These are phyloP conservation scores for Themeda triandra DNA, from an alignment of 176 grass and related monocot genomes.

Conservation along the genomic window DNA sequence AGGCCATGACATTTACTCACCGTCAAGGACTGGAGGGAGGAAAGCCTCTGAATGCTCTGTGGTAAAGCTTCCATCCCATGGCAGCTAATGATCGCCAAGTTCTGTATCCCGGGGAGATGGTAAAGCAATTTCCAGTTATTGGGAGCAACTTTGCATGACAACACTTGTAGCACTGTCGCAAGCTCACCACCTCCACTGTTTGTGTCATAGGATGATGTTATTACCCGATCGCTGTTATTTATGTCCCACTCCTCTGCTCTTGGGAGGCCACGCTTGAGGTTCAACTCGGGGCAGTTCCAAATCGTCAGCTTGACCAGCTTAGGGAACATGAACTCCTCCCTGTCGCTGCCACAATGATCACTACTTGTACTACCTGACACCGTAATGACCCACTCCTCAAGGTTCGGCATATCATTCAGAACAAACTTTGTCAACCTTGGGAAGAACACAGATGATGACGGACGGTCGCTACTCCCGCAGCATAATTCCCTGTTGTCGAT, in stretches of 20 bases:
- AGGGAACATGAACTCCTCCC: slow-evolving; percentile 9
- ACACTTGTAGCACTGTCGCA: not conserved
- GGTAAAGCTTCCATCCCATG: slow-evolving; percentile 5
- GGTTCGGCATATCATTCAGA: not conserved
- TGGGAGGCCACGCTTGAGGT: not conserved
- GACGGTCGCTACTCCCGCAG: not conserved
- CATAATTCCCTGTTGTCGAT: not conserved
- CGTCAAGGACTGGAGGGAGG: not conserved
- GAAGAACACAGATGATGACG: not conserved
- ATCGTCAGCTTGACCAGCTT: not conserved
- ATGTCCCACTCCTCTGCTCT: not conserved
- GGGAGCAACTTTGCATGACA: not conserved
- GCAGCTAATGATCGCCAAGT: not conserved
- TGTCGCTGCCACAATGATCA: not conserved
- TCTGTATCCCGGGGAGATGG: not conserved
- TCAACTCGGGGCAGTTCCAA: slow-evolving; percentile 5
- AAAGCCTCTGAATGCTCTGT: not conserved
- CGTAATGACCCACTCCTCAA: not conserved
- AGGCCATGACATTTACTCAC: slow-evolving; percentile 3
- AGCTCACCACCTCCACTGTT: not conserved
- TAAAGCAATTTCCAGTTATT: not conserved
- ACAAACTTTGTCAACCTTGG: slow-evolving; percentile 15
- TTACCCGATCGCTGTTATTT: not conserved
- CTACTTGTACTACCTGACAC: not conserved
- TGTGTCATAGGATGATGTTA: not conserved